Evolutionary conservation across 768 basidiomycete species (phyloP), one percentile per base, ranked within the genome.

Genomic region (Galerina marginata): DNA sequence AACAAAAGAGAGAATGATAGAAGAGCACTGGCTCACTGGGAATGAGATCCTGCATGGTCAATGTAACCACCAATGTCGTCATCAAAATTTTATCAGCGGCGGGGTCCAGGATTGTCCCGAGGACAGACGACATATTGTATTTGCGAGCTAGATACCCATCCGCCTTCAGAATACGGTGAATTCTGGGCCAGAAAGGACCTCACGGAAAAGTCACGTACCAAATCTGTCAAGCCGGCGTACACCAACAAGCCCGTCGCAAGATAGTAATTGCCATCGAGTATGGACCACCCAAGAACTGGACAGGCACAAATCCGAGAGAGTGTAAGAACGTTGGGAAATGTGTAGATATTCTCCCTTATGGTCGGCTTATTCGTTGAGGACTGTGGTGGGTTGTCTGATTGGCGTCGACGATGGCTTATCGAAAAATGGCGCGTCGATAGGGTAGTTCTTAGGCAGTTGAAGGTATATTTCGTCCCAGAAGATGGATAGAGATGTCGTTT

Each of bases 41-140:
- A 20, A 99, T 78, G 65, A 96, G 79, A 20, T 86, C 89, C 64
- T 92, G 89, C 83, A 91, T 85, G 0, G 94, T 87, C 61, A 99
- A 77, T 0, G 95, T 90, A 48, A 95, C 77, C 0, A 93, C 93
- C 68, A 99, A 78, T 0, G 96, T 98, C 1, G 97, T 96, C 90
- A 99, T 91, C 44, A 99, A 78, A 10, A 86, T 82, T 75, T 99
- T 99, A 83, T 99, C 97, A 2, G 97, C 97, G 0, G 96, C 94
- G 11, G 97, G 97, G 72, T 99, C 97, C 11, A 99, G 83, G 58
- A 99, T 95, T 9, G 93, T 92, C 16, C 97, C 97, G 16, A 99
- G 81, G n/a, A 99, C 95, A 11, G 93, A 87, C 54, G 84, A 84
- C 90, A 93, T 93, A 26, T 91, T 88, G 79, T 83, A 98, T 57